Conservation (phyloP, 2,329 filamentous ascomycete species). For the Cephalotrichum gorgonifer region DNA sequence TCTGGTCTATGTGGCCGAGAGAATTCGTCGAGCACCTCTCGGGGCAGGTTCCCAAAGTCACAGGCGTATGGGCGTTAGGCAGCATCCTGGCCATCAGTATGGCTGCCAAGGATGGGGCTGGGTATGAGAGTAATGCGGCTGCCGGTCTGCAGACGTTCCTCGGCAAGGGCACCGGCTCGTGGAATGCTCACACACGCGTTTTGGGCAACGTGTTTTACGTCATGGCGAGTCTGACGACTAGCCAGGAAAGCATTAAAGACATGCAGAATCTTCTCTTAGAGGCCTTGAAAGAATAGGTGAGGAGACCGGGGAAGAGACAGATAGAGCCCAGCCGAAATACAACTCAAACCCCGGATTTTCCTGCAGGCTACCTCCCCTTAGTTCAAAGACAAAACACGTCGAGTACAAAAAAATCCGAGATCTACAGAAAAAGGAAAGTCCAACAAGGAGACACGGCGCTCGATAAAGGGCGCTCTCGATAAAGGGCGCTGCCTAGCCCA, state of each 20-base stretch:
- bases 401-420: too few species aligned
- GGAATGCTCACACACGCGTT: constrained; percentile 44
- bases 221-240: constrained; percentile 41
- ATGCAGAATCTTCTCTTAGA: neutral
- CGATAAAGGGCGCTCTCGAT: too few species aligned
- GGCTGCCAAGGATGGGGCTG: constrained; percentile 26
- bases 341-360: too few species aligned
- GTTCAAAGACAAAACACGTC: too few species aligned
- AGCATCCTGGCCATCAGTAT: constrained; percentile 60
- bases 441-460: too few species aligned
- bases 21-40: constrained; percentile 51
- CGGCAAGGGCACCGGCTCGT: constrained; percentile 10
- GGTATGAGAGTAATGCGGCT: constrained; percentile 37
- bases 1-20: constrained; percentile 64
- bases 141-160: constrained; percentile 29
- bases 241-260: constrained; percentile 11
- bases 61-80: constrained; percentile 62
- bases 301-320: too few species aligned
- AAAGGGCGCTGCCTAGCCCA: too few species aligned
- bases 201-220: constrained; percentile 49
- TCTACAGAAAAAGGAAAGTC: too few species aligned
- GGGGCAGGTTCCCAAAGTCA: constrained; percentile 31
- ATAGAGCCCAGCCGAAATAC: too few species aligned
- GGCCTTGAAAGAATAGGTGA: neutral
- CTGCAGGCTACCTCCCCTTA: too few species aligned